A percentile compares a stretch with the other conserved stretches of the same genome.
Evolutionary conservation across 345 rosid species (phyloP).

Genomic region (Lepidium africanum): DNA sequence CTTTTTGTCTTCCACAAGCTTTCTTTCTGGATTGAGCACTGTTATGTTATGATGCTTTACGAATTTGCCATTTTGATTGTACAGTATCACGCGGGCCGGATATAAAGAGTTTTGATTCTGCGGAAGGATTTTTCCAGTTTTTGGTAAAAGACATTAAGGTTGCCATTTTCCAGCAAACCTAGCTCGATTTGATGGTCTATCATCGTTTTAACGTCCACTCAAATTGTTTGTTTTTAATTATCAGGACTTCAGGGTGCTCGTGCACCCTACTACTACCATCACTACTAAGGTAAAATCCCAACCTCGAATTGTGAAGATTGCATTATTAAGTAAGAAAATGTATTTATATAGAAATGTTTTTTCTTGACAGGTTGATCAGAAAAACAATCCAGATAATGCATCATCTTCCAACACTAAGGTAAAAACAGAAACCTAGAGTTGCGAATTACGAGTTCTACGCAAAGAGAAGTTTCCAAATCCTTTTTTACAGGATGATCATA

Average conservation of each 20-base stretch:
- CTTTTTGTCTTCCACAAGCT: not conserved
- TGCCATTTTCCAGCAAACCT: not conserved
- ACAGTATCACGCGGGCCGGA: not conserved
- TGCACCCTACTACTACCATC: not conserved
- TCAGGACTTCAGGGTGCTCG: not conserved
- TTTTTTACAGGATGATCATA: too few relatives aligned
- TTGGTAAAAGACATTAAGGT: not conserved
- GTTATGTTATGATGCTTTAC: not conserved
- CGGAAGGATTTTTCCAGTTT: not conserved
- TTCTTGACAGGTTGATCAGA: too few relatives aligned
- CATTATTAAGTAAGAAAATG: too few relatives aligned
- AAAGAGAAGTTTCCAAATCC: too few relatives aligned
- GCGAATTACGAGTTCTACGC: too few relatives aligned
- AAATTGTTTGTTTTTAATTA: not conserved
- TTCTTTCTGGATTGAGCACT: not conserved
- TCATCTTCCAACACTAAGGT: too few relatives aligned
- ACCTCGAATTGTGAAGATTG: too few relatives aligned
- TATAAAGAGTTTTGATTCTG: not conserved
- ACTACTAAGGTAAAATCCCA: not conserved
- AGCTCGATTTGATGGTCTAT: not conserved
- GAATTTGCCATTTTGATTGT: not conserved
- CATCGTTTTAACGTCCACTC: not conserved
- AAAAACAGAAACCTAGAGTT: too few relatives aligned
- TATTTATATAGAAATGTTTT: too few relatives aligned
- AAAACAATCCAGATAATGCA: too few relatives aligned